Base-by-base conservation (phyloP, 108 stramenopile species). In the Cyclotella sp. region DNA sequence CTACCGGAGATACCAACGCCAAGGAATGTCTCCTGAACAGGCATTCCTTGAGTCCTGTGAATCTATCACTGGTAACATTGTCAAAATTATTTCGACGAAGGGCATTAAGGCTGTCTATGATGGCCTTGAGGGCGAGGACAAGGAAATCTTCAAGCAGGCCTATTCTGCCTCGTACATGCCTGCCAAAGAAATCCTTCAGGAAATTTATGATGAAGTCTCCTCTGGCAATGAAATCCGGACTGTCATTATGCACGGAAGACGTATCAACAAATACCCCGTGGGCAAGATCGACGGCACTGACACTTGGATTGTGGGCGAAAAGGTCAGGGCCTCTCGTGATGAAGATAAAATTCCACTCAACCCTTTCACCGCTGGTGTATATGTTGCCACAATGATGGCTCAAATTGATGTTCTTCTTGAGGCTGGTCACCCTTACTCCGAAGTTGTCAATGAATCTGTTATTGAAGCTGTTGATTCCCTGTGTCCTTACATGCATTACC, bases 401-500 rank as follows among this genome's bases (percentile, higher is more conserved):
- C 97, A 97, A 81, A 97, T 97, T 83, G 98, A 97, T 89, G 97
- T 98, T 52, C 96, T 98, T 65, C 85, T 94, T 57, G 95, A 97
- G 84, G 93, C 85, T 28, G 98, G 97, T 19, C 98, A 98, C 85
- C 94, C 96, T 49, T 98, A 97, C 91, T 96, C 96, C n/a, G 98
- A 98, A 89, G 95, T 97, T 77, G 95, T 98, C 71, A 98, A 98
- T 85, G 98, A 98, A 80, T 97, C 97, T 49, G 98, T 98, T 67
- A 98, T 98, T 80, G 98, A 98, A 85, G 98, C 98, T 51, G 98
- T 98, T 30, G 98, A 98, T 83, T 97, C 97, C 42, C 84, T 98
- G 52, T 96, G 96, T 84, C 98, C 98, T 19, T 98, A 98, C 94
- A 98, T 97, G 98, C 98, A 98, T 93, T 97, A 97, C 94, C 85